Conservation (phyloP, 2,329 filamentous ascomycete species). For the Botryotinia convoluta region DNA sequence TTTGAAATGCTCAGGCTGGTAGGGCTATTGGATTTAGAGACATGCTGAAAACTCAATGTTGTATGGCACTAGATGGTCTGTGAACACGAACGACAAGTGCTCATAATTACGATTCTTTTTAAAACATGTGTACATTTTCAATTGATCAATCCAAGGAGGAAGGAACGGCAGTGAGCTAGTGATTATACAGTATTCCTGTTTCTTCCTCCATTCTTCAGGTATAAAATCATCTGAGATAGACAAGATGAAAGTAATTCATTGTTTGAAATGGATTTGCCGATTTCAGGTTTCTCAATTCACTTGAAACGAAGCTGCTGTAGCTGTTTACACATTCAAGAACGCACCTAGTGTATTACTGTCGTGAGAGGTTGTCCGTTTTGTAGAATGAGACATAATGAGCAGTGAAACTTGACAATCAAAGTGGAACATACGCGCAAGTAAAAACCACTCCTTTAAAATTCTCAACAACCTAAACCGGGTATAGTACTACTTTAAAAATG, state of each 20-base stretch:
- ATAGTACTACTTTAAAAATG: neutral
- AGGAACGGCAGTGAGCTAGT: neutral
- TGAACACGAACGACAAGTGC: neutral
- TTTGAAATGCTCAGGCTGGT: neutral
- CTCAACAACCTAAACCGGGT: neutral
- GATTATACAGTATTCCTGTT: neutral
- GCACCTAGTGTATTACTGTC: neutral
- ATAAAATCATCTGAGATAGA: neutral
- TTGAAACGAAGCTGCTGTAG: neutral
- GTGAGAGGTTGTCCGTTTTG: neutral
- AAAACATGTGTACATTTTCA: neutral
- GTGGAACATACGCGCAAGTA: neutral
- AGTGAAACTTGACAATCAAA: neutral
- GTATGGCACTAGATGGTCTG: neutral
- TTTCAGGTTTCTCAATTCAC: no score
- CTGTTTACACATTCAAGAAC: neutral
- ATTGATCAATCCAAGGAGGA: neutral
- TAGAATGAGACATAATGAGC: neutral
- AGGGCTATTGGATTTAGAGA: neutral
- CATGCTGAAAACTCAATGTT: neutral
- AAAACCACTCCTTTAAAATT: neutral
- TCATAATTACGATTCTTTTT: neutral
- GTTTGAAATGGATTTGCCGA: neutral
- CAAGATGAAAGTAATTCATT: neutral
- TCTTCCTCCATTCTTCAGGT: neutral